These are phyloP conservation scores for Malus orientalis DNA, from an alignment of 306 rosid species.

Conservation along the genomic window DNA sequence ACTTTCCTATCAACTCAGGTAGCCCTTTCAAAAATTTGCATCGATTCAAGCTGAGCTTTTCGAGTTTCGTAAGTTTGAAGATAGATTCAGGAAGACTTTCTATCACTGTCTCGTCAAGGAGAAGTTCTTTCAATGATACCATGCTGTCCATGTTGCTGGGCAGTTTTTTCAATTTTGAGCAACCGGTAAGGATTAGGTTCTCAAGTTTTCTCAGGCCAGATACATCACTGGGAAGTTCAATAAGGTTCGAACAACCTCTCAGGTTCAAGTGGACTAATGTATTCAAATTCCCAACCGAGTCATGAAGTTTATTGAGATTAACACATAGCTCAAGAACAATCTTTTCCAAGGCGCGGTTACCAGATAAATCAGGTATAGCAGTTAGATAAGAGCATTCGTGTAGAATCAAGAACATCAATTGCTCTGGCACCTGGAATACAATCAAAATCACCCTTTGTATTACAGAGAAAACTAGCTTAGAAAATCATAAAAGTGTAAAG, in stretches of 20 bases:
- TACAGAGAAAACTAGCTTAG: no score
- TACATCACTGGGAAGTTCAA: constrained; percentile 39
- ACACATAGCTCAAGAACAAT: constrained; percentile 38
- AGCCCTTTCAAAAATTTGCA: constrained; percentile 34
- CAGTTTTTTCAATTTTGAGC: constrained; percentile 33
- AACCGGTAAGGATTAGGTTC: constrained; percentile 32
- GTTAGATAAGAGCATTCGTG: constrained; percentile 22
- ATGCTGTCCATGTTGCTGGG: constrained; percentile 39
- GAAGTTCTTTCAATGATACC: constrained; percentile 38
- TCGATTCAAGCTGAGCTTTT: constrained; percentile 24
- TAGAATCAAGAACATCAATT: constrained; percentile 44
- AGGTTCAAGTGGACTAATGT: constrained; percentile 42
- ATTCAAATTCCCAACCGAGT: constrained; percentile 36
- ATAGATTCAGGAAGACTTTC: constrained; percentile 41
- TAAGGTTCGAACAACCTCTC: constrained; percentile 26
- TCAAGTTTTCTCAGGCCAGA: constrained; percentile 51
- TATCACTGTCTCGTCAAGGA: constrained; percentile 32
- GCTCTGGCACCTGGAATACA: constrained; percentile 39
- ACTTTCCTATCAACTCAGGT: constrained; percentile 38
- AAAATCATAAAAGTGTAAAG: background rate
- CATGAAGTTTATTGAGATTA: constrained; percentile 35
- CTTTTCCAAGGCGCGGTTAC: constrained; percentile 35
- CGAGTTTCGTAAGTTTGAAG: constrained; percentile 37
- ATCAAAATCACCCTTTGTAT: no score
- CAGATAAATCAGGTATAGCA: constrained; percentile 48